Evolutionary conservation across 345 rosid species (phyloP), one percentile per base, ranked within the genome.

Genomic region (Euphorbia pulcherrima): DNA sequence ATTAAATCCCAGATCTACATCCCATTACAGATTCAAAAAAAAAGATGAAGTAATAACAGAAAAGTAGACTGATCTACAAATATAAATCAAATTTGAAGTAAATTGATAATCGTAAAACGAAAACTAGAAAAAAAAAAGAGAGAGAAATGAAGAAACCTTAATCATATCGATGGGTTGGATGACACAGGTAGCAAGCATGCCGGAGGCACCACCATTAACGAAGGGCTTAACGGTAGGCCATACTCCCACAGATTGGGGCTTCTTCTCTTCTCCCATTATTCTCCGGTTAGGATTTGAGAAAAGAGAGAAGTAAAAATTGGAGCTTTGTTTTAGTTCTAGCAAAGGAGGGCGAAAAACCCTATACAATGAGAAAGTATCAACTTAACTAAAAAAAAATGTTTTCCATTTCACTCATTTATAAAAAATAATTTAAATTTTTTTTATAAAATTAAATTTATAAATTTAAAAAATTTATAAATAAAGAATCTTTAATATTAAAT

Each of bases 151-250:
- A 26, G 20, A 40, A 75, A 94, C 99, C 99, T 94, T 94, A 77
- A 94, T 71, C 99, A 94, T 94, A 46, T 94, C 99, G 75, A 94
- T 80, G 47, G 99, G 99, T 72, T 94, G 99, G 78, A 94, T 86
- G 77, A 90, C 97, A 77, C 97, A 89, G 75, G 99, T 94, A 26
- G 99, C 99, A 57, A 91, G 95, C 99, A 94, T 94, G 39, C 99
- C 99, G 46, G 99, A 89, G 61, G 87, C 76, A 30, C 99, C 99
- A 3, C 99, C 99, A 81, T 94, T 94, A 68, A 83, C 90, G 75
- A 94, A 94, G 8, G 99, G 99, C 84, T 89, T 91, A 14, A 90
- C 76, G n/a, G 88, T 75, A 21, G 80, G 85, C 99, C 99, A 94
- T 2, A 84, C 87, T 53, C 97, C 86, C 37, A 64, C 40, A 0